Base-by-base conservation (phyloP, 345 rosid genomes). In the Zanthoxylum bungeanum region DNA sequence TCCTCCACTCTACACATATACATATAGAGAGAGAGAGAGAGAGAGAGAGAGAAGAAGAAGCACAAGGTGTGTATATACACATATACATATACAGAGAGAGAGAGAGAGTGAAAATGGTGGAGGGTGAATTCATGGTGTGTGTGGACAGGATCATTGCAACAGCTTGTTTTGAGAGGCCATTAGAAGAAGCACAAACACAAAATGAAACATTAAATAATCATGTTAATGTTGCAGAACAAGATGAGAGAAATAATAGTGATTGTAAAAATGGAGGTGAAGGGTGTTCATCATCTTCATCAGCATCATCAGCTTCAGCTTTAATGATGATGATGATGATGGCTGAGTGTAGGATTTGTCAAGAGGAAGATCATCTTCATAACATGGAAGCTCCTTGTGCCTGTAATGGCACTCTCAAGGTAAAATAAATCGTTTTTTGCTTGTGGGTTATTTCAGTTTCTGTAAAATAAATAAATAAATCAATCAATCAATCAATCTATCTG, bases 261-360 rank as follows among this genome's bases (percentile, higher is more conserved):
- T 30, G 64, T 24, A 47, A 33, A 12, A 44, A 40, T 55, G 80
- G 70, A 33, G 78, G 50, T 36, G 81, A 76, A 36, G 79, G 81
- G 47, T 76, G 31, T 68, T 78, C 79, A 73, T 62, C 81, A 16
- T 5, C 12, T 16, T 49, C 58, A n/a, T n/a, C 42, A 9, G 52
- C 19, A n/a, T 77, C 78, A 72, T 60, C 81, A 12, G 5, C 6
- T 17, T 40, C 51, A 10, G 42, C 42, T 6, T 44, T 44, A 44
- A 44, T 14, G 52, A 28, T 72, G 5, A 37, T 1, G 22, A 51
- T 51, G 3, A 21, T 63, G 62, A 68, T 75, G 76, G 83, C 79
- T 70, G 92, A 88, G 81, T 88, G 92, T 55, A 79, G 92, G 75
- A 88, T 88, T 74, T 88, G 92, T 68, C 92, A 88, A 68, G 92